phyloP scores from a whole-genome alignment of 371 early-diverging fungal genomes.

The Mortierella sp. region DNA sequence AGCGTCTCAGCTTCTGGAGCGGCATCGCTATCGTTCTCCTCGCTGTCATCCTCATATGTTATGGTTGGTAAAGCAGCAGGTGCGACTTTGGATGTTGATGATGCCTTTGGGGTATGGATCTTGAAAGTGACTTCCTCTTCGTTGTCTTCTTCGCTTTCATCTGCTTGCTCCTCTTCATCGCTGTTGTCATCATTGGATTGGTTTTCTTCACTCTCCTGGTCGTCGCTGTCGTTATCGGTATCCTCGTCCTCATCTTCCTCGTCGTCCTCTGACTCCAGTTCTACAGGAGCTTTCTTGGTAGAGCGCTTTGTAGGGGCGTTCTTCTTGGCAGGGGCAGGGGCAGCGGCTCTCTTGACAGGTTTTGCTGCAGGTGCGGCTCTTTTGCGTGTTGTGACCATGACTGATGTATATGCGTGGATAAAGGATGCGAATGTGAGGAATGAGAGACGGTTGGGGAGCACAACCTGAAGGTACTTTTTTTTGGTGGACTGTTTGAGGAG shows the following conservation, averaged over 20 bases:
- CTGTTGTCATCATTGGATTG: too few species aligned
- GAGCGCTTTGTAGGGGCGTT: constrained; percentile 7
- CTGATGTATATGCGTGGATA: constrained; percentile 38
- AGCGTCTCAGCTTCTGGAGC: constrained; percentile 52
- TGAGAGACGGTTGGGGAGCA: background rate
- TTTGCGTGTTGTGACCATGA: constrained; percentile 41
- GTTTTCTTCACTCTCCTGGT: constrained; percentile 14
- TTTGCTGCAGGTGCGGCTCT: constrained; percentile 14
- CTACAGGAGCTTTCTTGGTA: constrained; percentile 7
- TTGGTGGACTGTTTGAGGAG: background rate
- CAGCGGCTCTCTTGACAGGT: constrained; percentile 8
- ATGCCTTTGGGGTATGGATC: constrained; percentile 51
- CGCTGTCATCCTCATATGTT: constrained; percentile 45
- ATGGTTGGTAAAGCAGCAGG: constrained; percentile 35
- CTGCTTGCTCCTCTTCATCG: constrained; percentile 10
- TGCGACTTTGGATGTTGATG: constrained; percentile 15
- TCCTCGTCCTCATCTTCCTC: constrained; percentile 19
- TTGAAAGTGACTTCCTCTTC: constrained; percentile 45
- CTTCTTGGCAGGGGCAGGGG: background rate
- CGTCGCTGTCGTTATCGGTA: constrained; percentile 6
- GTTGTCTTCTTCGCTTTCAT: constrained; percentile 12
- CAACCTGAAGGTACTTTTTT: background rate
- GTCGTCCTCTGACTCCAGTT: constrained; percentile 18
- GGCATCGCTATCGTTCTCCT: constrained; percentile 39
- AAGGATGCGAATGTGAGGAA: background rate